A percentile compares a stretch with the other conserved stretches of the same genome.
Conservation (phyloP, 192 early-diverging fungal species). For the Dissophora ornata region DNA sequence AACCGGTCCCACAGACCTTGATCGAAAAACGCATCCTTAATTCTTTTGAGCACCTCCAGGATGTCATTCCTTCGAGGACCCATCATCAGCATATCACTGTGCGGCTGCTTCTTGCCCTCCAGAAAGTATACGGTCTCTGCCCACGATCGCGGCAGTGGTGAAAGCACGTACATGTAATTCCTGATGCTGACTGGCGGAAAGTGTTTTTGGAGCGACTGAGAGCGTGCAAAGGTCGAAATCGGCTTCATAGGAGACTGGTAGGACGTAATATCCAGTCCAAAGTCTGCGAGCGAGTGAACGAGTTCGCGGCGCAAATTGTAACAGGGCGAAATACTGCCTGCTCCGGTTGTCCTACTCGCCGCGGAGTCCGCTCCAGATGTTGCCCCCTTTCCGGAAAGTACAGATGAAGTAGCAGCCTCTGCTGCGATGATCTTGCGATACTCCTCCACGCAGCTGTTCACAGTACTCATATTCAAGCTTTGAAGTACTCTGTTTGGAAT, state of each 20-base stretch:
- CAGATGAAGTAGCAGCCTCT: too few relatives aligned
- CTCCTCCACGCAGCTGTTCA: conserved; percentile 25
- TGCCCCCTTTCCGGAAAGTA: conserved; percentile 6
- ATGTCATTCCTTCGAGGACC: conserved; percentile 25
- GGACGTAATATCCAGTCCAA: conserved; percentile 38
- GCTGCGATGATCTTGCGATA: conserved; percentile 14
- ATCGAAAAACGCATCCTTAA: conserved; percentile 36
- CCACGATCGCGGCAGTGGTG: conserved; percentile 37
- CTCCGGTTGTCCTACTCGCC: neutral
- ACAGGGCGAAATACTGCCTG: conserved; percentile 17
- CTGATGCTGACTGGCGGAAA: conserved; percentile 37
- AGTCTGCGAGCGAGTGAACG: conserved; percentile 41
- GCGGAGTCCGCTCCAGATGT: neutral
- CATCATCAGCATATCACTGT: neutral
- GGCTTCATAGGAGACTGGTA: conserved; percentile 50
- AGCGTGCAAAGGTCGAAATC: conserved; percentile 3
- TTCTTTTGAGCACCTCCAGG: conserved; percentile 28
- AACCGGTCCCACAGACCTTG: conserved; percentile 47
- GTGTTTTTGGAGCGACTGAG: conserved; percentile 44
- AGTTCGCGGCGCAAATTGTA: conserved; percentile 28
- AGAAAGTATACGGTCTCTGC: conserved; percentile 22
- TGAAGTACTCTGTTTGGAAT: conserved; percentile 19
- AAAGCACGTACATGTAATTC: conserved; percentile 44
- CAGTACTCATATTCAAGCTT: conserved; percentile 9
- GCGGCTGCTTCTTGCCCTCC: conserved; percentile 10